Evolutionary conservation across 257 asterid genomes (phyloP).

Genomic region (Fraxinus excelsior): DNA sequence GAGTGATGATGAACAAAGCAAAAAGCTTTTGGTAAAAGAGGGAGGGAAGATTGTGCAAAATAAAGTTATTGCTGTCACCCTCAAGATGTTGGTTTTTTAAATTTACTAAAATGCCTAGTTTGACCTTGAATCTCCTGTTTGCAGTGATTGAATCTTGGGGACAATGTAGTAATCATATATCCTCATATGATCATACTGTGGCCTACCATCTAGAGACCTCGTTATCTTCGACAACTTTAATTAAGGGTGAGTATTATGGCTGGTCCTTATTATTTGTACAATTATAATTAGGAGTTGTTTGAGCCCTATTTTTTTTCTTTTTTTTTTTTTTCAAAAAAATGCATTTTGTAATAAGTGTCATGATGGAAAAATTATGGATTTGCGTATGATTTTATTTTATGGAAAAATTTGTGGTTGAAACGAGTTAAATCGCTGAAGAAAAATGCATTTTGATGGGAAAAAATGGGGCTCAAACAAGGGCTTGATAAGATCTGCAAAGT

Average conservation of each 20-base stretch:
- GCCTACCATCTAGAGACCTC: constrained; percentile 38
- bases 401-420: too few relatives aligned
- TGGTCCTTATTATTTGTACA: constrained; percentile 39
- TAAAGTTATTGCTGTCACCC: constrained; percentile 54
- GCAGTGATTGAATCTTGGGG: constrained; percentile 23
- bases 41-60: constrained; percentile 81
- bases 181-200: constrained; percentile 21
- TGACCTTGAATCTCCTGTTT: constrained; percentile 19
- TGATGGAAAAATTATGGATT: too few relatives aligned
- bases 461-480: too few relatives aligned
- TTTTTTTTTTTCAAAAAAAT: too few relatives aligned
- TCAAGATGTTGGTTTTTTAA: constrained; percentile 27
- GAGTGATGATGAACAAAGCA: constrained; percentile 58
- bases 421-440: too few relatives aligned
- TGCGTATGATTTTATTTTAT: too few relatives aligned
- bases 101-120: constrained; percentile 27
- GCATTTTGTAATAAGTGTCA: too few relatives aligned
- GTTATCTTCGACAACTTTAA: constrained; percentile 37
- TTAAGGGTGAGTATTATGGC: constrained; percentile 31
- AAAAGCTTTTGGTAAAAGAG: constrained; percentile 47
- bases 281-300: background rate
- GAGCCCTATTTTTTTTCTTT: too few relatives aligned
- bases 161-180: constrained; percentile 30
- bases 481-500: too few relatives aligned
- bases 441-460: too few relatives aligned